Base-by-base conservation (phyloP, 1,139 yeast species). In the Saccharomyces pastorianus region DNA sequence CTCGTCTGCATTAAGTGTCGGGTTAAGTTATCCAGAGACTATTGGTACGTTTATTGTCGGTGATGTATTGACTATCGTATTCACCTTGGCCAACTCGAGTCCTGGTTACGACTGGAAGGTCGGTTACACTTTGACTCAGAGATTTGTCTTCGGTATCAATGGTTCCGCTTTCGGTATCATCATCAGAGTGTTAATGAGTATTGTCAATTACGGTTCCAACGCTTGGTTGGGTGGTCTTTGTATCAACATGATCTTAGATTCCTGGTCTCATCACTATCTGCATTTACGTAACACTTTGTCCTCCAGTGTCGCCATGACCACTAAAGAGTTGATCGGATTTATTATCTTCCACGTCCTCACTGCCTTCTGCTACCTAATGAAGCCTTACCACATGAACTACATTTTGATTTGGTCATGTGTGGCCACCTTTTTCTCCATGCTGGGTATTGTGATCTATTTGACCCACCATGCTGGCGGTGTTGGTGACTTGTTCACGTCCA, bases 41-140 rank as follows among this genome's bases (percentile, higher is more conserved):
- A 71, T 76, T 56, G 73, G 75, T 23, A 69, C 72, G 29, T 72
- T 73, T 54, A 69, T 75, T 42, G 59, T 77, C 23, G 80, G 79
- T 49, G 77, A 76, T 61, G 61, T 73, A n/a, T 58, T 77, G 11
- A 73, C 76, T 11, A 62, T 73, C 32, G 23, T 66, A 8, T 67
- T 73, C 55, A 74, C 80, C 6, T 55, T 73, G 34, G 69, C 76
- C 6, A 75, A 73, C 61, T 72, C 76, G n/a, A 69, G 66, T 52
- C 78, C 77, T 0, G 80, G 80, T 48, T 63, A 64, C 28, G 73
- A 72, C 53, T 77, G 74, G 70, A 78, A 76, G 61, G 71, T 77
- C 47, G 81, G 81, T 11, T 77, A 68, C 59, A 74, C 81, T 1
- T 58, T 77, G 29, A 71, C 73, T 38, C 77, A 76, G 56, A 69